Base-by-base conservation (phyloP, 768 basidiomycete species). In the Hygrophoropsis aurantiaca region DNA sequence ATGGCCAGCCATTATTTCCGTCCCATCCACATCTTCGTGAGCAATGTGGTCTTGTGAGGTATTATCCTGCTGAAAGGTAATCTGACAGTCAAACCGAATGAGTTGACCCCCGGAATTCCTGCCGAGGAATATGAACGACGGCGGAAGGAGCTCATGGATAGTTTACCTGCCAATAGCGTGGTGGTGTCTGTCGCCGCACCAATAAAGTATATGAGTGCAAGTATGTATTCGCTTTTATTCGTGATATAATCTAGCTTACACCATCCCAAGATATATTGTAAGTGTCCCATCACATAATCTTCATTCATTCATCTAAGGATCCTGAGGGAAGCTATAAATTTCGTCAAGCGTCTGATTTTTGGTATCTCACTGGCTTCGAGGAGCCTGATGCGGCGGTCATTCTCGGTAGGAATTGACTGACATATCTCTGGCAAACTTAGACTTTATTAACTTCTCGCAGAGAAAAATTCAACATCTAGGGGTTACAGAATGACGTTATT, bases 361-460 rank as follows among this genome's bases (percentile, higher is more conserved):
- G 87, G 87, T 98, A 99, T 65, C 74, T 99, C 11, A 97, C 97
- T 0, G 97, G 97, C 10, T 97, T 97, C 58, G 82, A 92, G 47
- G 95, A 98, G 61, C 90, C 94, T 1, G 87, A 95, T 46, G 81
- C 95, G 15, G 94, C 90, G 1, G 72, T 98, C 35, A 75, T 97
- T 32, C 74, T 99, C 38, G 84, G 92, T 90, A 41, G 30, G 74
- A 47, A 39, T 4, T 49, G 25, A 3, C 11, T 10, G 6, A 21
- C 19, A 19, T 19, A 5, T 18, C 46, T 35, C 15, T n/a, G n/a
- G n/a, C 18, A 42, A 24, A 1, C 20, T 15, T 30, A 30, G 9
- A 30, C 32, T 49, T 45, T 20, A 58, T 50, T 50, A 26, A 48
- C 18, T 16, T 15, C 33, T 21, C 13, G 5, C 57, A 90, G 89